phyloP scores from a whole-genome alignment of 306 rosid genomes.

The Vicia faba region DNA sequence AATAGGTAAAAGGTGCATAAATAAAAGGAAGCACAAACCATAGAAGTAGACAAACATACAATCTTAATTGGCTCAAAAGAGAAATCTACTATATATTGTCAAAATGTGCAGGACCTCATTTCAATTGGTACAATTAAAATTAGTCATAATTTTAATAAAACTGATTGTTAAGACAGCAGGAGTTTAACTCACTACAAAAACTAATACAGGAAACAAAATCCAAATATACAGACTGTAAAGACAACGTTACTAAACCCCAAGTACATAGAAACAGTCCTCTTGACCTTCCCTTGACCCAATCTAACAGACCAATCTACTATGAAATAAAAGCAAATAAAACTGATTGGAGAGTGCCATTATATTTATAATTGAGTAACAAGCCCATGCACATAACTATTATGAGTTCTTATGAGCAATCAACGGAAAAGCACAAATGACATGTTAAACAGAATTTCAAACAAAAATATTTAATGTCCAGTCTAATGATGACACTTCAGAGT shows the following conservation, averaged over 20 bases:
- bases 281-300: constrained; percentile 14
- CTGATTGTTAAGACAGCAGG: constrained; percentile 1
- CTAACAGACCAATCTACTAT: constrained; percentile 8
- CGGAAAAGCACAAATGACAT: constrained; percentile 19
- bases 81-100: constrained; percentile 44
- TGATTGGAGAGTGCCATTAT: not conserved
- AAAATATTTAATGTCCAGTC: constrained; percentile 21
- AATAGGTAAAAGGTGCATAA: constrained; percentile 25
- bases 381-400: not conserved
- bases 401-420: not conserved
- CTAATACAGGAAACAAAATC: not conserved
- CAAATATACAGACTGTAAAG: constrained; percentile 14
- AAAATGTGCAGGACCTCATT: constrained; percentile 17
- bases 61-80: constrained; percentile 43
- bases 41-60: constrained; percentile 49
- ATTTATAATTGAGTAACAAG: not conserved
- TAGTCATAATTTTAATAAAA: constrained; percentile 13
- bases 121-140: constrained; percentile 19
- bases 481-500: no score
- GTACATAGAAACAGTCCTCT: constrained; percentile 13
- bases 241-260: not conserved
- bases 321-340: constrained; percentile 23
- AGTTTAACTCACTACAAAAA: not conserved
- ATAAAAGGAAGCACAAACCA: constrained; percentile 56
- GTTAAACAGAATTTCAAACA: constrained; percentile 14